These are phyloP conservation scores for Sphagnum tenellum DNA, from an alignment of 225 moss, liverwort and hornwort species.

Conservation along the genomic window DNA sequence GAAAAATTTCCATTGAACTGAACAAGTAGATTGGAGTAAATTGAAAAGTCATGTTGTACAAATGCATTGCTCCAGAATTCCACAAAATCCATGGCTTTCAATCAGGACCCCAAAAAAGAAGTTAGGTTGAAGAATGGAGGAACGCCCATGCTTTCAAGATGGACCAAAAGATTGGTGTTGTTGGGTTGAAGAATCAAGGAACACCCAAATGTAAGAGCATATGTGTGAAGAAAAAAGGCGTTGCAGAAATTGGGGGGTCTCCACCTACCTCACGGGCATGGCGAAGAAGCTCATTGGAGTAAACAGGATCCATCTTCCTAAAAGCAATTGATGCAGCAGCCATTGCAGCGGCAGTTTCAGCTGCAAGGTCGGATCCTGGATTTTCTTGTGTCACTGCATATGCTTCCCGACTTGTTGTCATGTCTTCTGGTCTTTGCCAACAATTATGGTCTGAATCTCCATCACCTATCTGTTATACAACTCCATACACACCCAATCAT, in stretches of 20 bases:
- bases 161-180: neutral
- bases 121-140: neutral
- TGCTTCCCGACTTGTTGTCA: conserved; percentile 25
- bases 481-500: neutral
- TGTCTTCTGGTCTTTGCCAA: conserved; percentile 27
- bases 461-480: conserved; percentile 15
- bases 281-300: conserved; percentile 20
- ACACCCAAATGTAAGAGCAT: too few relatives aligned
- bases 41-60: too few relatives aligned
- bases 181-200: too few relatives aligned
- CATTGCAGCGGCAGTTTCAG: conserved; percentile 27
- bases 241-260: too few relatives aligned
- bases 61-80: too few relatives aligned
- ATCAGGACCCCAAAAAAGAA: too few relatives aligned
- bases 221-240: too few relatives aligned
- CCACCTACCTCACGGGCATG: conserved; percentile 20
- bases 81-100: too few relatives aligned
- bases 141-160: neutral
- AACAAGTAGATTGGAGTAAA: neutral
- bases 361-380: conserved; percentile 23
- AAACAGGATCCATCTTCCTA: conserved; percentile 14
- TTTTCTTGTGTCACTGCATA: conserved; percentile 18
- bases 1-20: neutral
- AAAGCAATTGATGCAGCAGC: conserved; percentile 22
- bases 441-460: conserved; percentile 22